Conservation (phyloP, 148 eudicot species). For the Persicaria tinctoria region DNA sequence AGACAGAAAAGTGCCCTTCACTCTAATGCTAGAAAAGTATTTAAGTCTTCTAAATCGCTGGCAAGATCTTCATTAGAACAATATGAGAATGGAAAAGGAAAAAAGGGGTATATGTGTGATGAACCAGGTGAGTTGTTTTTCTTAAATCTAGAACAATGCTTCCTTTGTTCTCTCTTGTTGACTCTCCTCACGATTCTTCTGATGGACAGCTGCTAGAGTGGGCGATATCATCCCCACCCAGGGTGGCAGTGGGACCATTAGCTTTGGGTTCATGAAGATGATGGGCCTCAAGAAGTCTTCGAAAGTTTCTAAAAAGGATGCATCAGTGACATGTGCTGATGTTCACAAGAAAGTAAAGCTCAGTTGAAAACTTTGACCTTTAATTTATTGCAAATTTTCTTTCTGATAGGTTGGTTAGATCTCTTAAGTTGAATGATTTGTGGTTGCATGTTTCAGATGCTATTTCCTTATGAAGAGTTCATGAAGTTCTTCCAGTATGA, state of each 20-base stretch:
- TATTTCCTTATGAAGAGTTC: constrained; percentile 82
- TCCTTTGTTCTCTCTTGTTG: constrained; percentile 1
- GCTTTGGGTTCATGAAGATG: constrained; percentile 47
- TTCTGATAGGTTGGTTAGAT: neutral
- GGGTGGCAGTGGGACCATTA: constrained; percentile 39
- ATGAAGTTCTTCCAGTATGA: constrained; percentile 55
- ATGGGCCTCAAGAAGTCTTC: constrained; percentile 58
- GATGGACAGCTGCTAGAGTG: constrained; percentile 26
- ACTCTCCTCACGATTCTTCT: constrained; percentile 5
- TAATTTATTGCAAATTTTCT: constrained; percentile 4
- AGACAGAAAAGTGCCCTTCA: neutral
- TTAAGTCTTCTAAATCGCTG: constrained; percentile 37
- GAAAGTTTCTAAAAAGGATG: constrained; percentile 38
- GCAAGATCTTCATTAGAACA: constrained; percentile 42
- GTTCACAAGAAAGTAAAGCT: constrained; percentile 54
- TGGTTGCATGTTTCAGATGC: constrained; percentile 46
- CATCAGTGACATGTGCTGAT: constrained; percentile 22
- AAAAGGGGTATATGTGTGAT: constrained; percentile 31
- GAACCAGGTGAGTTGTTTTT: constrained; percentile 41
- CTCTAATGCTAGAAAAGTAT: constrained; percentile 26
- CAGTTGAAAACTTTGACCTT: neutral
- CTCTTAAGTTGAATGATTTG: neutral
- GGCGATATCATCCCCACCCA: constrained; percentile 33
- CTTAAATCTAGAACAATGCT: neutral
- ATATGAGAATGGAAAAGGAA: constrained; percentile 26